Evolutionary conservation across 176 grass and related monocot genomes (phyloP), one percentile per base, ranked within the genome.

Genomic region (Triticum urartu): DNA sequence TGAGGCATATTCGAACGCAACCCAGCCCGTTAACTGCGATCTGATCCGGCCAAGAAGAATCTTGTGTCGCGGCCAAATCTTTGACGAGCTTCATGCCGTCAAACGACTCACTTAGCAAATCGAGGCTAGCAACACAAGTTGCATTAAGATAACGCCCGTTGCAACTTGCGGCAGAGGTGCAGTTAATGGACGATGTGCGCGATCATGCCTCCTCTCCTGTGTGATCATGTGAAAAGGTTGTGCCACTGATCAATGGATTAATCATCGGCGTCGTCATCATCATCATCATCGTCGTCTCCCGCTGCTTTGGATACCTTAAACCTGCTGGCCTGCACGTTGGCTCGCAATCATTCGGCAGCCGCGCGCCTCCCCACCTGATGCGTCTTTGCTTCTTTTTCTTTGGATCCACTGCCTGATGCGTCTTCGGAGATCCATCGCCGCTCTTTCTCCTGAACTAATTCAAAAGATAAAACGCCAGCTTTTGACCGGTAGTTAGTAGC

Each of bases 221-320:
- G 83, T 76, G 79, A 86, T 76, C 90, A 89, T 80, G 84, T 87
- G 91, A 45, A 62, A 40, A 75, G 10, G 36, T 17, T 76, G 62
- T 1, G 50, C 61, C 32, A 24, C 42, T 67, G 84, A 84, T 28
- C 21, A 3, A 6, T 54, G 28, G 39, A 60, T 75, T n/a, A 34
- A 81, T 81, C 39, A 79, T 38, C 30, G 5, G 9, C 14, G 0
- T 25, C 72, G 6, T 22, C 67, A 14, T 43, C 38, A 0, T 73
- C 42, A 25, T 50, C 42, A 30, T 75, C 42, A 8, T 75, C 42
- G 15, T 75, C 39, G 0, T 48, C 62, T 42, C 10, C 34, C 40
- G 52, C 17, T 4, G 5, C 78, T 65, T 82, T 78, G 86, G 90
- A 85, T 86, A 86, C 64, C 83, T 86, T 83, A 82, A 79, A 82